Base-by-base conservation (phyloP, 192 early-diverging fungal species). In the Radiomyces spectabilis region DNA sequence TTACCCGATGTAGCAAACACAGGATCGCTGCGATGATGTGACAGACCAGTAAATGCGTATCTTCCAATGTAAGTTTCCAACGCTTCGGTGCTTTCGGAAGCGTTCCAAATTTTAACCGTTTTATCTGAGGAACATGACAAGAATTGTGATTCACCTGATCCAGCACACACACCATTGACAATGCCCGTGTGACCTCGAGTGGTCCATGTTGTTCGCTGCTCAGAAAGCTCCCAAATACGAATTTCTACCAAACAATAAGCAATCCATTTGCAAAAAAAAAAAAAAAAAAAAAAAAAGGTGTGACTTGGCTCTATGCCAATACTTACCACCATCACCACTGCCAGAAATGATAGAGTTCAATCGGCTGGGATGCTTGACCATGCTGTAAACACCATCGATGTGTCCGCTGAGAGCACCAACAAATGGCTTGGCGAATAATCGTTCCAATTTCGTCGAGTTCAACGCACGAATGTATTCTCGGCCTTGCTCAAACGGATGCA, bases 351-450 rank as follows among this genome's bases (percentile, higher is more conserved):
- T 63, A 32, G 77, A 82, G 16, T 87, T 87, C 22, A 99, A 71
- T 19, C 85, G 77, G 44, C 83, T 84, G 3, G 97, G 93, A 55
- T 99, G 93, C 69, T 98, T 97, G 0, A 87, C 85, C 81, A 99
- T 82, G 51, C 83, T 72, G 60, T 99, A 98, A 15, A 99, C 89
- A 37, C 97, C 97, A 51, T 98, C 97, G 34, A 90, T 75, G 53
- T 99, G 97, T 0, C 97, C 97, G 38, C 72, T 74, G 22, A 99
- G 69, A 15, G 90, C 81, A 5, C 83, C 92, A 21, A 99, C 66
- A 59, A 99, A 99, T 13, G 97, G 97, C 64, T 97, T 97, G 46
- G 97, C 92, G 77, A 98, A 92, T 78, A 99, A 72, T 31, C 94
- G 77, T 56, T 97, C 94, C 19, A 98, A 59, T 61, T 99, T 99